Evolutionary conservation across 2,329 filamentous ascomycete species (phyloP), one percentile per base, ranked within the genome.

Genomic region (Fusarium sp.): DNA sequence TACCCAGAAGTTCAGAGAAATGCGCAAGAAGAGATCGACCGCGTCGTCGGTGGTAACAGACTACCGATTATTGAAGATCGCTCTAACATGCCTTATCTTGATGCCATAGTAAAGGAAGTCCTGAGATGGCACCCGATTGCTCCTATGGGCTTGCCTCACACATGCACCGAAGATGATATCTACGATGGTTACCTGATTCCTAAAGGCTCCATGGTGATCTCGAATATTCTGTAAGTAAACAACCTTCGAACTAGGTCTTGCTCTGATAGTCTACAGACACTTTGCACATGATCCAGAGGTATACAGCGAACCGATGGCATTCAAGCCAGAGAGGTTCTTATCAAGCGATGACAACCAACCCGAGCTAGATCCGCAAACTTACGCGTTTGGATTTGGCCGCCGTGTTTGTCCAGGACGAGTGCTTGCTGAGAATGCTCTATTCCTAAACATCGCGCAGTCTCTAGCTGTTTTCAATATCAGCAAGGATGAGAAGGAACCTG

Each of bases 391-490:
- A 1, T 79, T 75, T 34, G 78, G 78, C 6, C 75, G 78, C 0
- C 73, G 78, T 4, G 66, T 77, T 17, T 80, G 76, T 30, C 73
- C 77, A 0, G 77, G 77, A 0, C 65, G 71, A 3, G 61, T 73
- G 11, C 57, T 80, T 3, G 77, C 76, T 0, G 70, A 75, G 14
- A 56, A 71, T 2, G 65, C 72, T 3, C 19, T 78, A 0, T 80
- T 73, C 45, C 62, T 79, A 15, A 78, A 59, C 5, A 67, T 79
- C 20, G 82, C 76, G 0, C 82, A 82, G 40, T 73, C 78, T 0
- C 74, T 88, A 4, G 77, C 83, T 0, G 82, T 80, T 0, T 86
- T 86, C 53, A 72, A 77, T 5, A 77, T 85, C 7, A 60, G 43
- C 4, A 57, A 40, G 6, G 34, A 62, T 2, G 39, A 34, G 0